Evolutionary conservation across 306 rosid species (phyloP), one percentile per base, ranked within the genome.

Genomic region (Quercus agrifolia): DNA sequence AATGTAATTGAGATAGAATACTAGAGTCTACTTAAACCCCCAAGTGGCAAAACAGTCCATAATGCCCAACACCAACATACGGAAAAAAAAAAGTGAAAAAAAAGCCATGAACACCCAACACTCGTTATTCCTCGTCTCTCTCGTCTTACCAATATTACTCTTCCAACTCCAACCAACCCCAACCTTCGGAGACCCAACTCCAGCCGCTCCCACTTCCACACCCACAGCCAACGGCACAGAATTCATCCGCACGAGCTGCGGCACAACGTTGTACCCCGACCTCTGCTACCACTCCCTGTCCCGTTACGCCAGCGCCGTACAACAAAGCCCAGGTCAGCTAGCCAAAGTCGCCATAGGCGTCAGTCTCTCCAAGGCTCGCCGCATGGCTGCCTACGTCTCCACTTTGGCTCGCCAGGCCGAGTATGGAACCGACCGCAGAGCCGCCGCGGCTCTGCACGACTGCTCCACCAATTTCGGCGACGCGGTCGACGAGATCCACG

Each of bases 401-500:
- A 90, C 91, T 83, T 80, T 91, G 68, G 84, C 94, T 5, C 92
- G 87, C 77, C 80, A 61, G 1, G 88, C 90, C 70, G 96, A 93
- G 63, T 90, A 91, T 83, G 76, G 82, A 23, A 69, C 73, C 21
- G 80, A 80, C 80, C 79, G 83, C 0, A 88, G 94, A 61, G 70
- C 94, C 27, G 18, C 89, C 1, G 72, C 89, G 6, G 99, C 98
- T 2, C 87, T 96, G 18, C 98, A 79, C 30, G 99, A 96, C 83
- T 96, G 99, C 87, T 89, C 83, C 90, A 19, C 85, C 13, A 93
- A 91, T 88, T 90, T 96, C 51, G 97, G 77, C 69, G 96, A 96
- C 79, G 92, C 99, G 51, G 98, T 88, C 9, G 92, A 87, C 77
- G 91, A 90, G 89, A 96, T 96, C 59, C 94, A 90, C 15, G 97